A percentile compares a stretch with the other conserved stretches of the same genome.
phyloP scores from a whole-genome alignment of 2,329 filamentous ascomycete genomes.

The Xylaria sp. region DNA sequence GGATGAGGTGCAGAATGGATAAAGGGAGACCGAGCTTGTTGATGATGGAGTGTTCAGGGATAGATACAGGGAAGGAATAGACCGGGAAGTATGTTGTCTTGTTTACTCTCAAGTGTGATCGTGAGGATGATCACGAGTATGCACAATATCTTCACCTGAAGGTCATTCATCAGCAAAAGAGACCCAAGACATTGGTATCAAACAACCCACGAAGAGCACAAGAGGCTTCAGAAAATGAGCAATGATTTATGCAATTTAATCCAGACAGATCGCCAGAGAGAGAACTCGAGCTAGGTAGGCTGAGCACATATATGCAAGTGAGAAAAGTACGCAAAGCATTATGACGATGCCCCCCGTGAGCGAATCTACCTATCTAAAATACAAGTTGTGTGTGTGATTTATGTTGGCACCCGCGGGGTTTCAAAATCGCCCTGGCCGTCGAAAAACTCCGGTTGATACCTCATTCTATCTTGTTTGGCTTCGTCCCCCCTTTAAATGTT shows the following conservation, averaged over 20 bases:
- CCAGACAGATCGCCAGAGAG: neutral
- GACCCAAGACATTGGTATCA: neutral
- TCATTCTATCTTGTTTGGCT: conserved; percentile 24
- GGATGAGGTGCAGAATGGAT: neutral
- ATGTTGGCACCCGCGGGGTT: conserved; percentile 17
- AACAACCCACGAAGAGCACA: neutral
- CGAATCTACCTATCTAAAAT: conserved; percentile 32
- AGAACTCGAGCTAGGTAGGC: neutral
- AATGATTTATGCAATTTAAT: neutral
- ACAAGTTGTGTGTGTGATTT: conserved; percentile 19
- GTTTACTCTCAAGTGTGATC: neutral
- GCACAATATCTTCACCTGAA: too few species aligned
- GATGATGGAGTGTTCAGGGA: too few species aligned
- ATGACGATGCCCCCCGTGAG: conserved; percentile 14
- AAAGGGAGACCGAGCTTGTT: too few species aligned
- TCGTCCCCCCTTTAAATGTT: conserved; percentile 28
- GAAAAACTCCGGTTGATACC: conserved; percentile 25
- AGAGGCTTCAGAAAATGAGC: neutral
- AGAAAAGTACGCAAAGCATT: conserved; percentile 18
- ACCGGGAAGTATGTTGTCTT: too few species aligned
- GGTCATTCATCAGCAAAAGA: too few species aligned
- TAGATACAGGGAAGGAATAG: too few species aligned
- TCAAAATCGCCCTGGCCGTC: conserved; percentile 24
- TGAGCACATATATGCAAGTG: neutral
- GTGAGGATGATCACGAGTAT: neutral